Conservation (phyloP, 1,284 basidiomycete species). For the Ceratobasidium sp. region DNA sequence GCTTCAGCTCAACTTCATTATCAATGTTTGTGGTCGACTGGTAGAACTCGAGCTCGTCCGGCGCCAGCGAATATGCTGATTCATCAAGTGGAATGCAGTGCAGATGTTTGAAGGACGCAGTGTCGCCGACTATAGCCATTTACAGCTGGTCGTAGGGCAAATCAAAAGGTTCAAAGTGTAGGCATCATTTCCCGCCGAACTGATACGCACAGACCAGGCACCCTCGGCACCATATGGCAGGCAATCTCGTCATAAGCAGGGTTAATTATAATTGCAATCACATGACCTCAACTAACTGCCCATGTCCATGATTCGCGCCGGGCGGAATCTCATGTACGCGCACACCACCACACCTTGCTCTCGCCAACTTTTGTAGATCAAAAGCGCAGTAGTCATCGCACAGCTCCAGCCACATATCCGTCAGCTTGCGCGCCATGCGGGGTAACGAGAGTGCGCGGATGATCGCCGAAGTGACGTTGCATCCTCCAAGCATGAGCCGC, state of each 20-base stretch:
- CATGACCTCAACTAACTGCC: constrained; percentile 13
- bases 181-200: background rate
- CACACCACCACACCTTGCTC: constrained; percentile 31
- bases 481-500: constrained; percentile 41
- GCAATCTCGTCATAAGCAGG: background rate
- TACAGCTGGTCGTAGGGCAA: background rate
- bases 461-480: constrained; percentile 22
- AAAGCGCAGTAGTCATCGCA: constrained; percentile 39
- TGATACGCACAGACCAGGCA: constrained; percentile 39
- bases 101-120: constrained; percentile 23
- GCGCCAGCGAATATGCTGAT: constrained; percentile 50
- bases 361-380: constrained; percentile 22
- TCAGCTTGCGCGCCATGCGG: constrained; percentile 32
- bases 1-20: constrained; percentile 61
- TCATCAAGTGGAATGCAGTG: constrained; percentile 20
- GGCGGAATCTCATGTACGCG: constrained; percentile 34
- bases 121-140: constrained; percentile 27
- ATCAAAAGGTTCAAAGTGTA: constrained; percentile 12
- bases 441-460: constrained; percentile 27
- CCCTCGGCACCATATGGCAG: too few relatives aligned
- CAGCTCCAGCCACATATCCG: constrained; percentile 43
- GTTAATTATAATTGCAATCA: constrained; percentile 12
- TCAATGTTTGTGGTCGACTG: constrained; percentile 62
- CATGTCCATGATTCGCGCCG: background rate
- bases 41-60: constrained; percentile 60